Base-by-base conservation (phyloP, 2,329 filamentous ascomycete species). In the Cercospora berteroae region DNA sequence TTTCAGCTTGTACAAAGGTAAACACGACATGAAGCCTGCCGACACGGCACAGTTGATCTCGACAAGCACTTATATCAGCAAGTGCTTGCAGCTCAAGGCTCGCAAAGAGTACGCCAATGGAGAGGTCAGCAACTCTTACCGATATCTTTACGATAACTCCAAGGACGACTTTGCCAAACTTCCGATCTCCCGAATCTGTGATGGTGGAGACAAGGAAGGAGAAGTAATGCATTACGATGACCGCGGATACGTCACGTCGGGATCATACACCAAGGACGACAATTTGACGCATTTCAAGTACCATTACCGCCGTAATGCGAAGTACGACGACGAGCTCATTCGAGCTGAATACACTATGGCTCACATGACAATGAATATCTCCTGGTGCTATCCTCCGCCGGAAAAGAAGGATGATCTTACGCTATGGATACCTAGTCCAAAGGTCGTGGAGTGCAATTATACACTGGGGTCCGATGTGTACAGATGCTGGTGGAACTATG, bases 201-300 rank as follows among this genome's bases (percentile, higher is more conserved):
- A 84, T 8, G 73, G 76, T 23, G 85, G 85, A 44, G 74, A 79
- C 10, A 79, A 82, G 59, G 74, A 81, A 33, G 79, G 81, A 23
- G 79, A 86, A 68, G 80, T 80, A 16, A 80, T 86, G 20, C 78
- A 83, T 48, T 87, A 85, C 72, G 85, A 87, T 70, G 75, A 78
- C 59, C 83, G 83, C 69, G 85, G 85, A 18, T 83, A 85, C 55
- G 80, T 87, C 52, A 80, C 83, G 60, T 82, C 81, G 9, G 85
- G 85, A 10, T 86, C 83, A 2, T 86, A 85, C 72, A 79, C 85
- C 69, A 83, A 81, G 65, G 81, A 85, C 67, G 81, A 80, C 1
- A 86, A 85, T 65, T 72, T 85, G 10, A 79, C 86, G 16, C 80
- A 82, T 16, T 87, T 86, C 79, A 83, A 83, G 67, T 85, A 84